Evolutionary conservation across 1,284 basidiomycete species (phyloP).

Genomic region (Acaromyces ingoldii): DNA sequence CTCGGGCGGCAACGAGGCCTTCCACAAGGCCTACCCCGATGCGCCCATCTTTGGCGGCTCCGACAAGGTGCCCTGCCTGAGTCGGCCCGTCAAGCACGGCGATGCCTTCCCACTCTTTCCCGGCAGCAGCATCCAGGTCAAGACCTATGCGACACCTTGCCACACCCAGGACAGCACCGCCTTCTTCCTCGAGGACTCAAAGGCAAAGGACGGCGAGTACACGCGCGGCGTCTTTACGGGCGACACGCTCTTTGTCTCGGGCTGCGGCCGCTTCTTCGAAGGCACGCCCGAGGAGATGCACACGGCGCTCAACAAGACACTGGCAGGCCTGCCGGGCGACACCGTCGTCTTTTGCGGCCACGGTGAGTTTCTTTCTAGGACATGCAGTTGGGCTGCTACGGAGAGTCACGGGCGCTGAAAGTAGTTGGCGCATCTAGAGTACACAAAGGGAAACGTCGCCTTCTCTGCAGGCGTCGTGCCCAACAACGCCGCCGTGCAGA

Average conservation of each 20-base stretch:
- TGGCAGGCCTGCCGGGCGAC: conserved; percentile 65
- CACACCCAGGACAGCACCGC: conserved; percentile 96
- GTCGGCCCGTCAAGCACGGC: conserved; percentile 60
- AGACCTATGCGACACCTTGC: conserved; percentile 74
- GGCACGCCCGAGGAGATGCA: conserved; percentile 76
- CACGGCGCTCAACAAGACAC: conserved; percentile 68
- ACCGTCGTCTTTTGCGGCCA: conserved; percentile 87
- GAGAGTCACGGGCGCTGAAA: no score
- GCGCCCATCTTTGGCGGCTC: conserved; percentile 81
- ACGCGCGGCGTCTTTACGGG: conserved; percentile 79
- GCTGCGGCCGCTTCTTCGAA: conserved; percentile 96
- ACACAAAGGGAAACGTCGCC: conserved; percentile 47
- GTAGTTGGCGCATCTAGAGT: no score
- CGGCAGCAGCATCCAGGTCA: conserved; percentile 16
- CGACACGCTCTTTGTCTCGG: conserved; percentile 87
- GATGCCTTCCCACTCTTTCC: conserved; percentile 26
- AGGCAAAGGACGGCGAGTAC: conserved; percentile 59
- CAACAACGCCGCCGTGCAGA: conserved; percentile 58
- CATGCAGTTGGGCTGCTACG: no score
- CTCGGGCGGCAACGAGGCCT: conserved; percentile 73
- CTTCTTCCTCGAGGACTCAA: conserved; percentile 67
- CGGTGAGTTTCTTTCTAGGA: conserved; percentile 54
- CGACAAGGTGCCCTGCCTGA: conserved; percentile 64
- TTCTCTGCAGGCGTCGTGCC: conserved; percentile 61
- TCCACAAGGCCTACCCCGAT: conserved; percentile 59